These are phyloP conservation scores for Peziza echinospora DNA, from an alignment of 495 filamentous ascomycete genomes.

Conservation along the genomic window DNA sequence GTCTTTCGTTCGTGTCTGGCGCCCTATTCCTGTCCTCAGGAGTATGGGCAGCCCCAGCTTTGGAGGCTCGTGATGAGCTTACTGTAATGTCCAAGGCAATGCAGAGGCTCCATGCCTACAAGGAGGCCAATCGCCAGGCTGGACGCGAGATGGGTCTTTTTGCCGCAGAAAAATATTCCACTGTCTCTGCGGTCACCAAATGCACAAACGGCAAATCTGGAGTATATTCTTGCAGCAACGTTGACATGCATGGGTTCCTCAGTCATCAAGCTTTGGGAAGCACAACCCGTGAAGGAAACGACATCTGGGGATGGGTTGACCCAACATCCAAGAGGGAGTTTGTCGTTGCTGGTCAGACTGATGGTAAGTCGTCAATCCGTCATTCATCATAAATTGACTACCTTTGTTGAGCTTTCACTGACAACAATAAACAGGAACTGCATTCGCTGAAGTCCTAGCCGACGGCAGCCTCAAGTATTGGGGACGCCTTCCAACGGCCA, in stretches of 20 bases:
- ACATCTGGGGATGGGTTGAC: slow-evolving; percentile 31
- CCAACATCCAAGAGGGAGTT: slow-evolving; percentile 30
- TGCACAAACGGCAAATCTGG: neutral
- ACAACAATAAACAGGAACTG: slow-evolving; percentile 18
- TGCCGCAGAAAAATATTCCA: neutral
- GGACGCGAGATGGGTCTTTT: neutral
- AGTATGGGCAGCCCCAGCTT: neutral
- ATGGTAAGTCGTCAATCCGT: slow-evolving; percentile 19
- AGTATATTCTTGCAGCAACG: neutral
- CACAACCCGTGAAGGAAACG: neutral
- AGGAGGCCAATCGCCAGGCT: neutral
- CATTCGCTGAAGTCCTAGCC: slow-evolving; percentile 30
- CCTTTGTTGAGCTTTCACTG: too few species aligned
- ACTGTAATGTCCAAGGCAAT: neutral
- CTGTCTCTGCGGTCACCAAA: neutral
- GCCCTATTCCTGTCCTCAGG: neutral
- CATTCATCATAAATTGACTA: too few species aligned
- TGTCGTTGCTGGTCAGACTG: slow-evolving; percentile 30
- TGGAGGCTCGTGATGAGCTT: neutral
- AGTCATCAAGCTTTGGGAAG: neutral
- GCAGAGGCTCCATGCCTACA: too few species aligned
- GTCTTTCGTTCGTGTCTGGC: neutral
- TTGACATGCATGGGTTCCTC: slow-evolving; percentile 1
- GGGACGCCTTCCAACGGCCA: slow-evolving; percentile 29
- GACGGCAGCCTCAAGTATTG: slow-evolving; percentile 31